phyloP scores from a whole-genome alignment of 768 basidiomycete genomes.

The Phylloporus arenicola region DNA sequence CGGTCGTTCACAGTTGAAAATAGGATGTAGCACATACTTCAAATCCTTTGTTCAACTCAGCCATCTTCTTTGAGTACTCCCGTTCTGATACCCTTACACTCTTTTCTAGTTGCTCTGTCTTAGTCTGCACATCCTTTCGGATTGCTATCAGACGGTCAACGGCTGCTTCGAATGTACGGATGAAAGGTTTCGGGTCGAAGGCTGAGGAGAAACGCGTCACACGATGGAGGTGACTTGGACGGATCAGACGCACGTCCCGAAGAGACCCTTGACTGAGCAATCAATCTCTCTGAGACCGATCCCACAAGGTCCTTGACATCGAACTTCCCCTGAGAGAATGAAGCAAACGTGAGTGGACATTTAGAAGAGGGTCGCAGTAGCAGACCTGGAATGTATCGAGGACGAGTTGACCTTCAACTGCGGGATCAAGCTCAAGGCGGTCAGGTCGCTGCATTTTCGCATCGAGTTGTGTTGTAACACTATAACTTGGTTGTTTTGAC shows the following conservation, averaged over 20 bases:
- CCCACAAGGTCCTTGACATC: conserved; percentile 88
- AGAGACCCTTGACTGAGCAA: conserved; percentile 75
- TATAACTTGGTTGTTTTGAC: conserved; percentile 22
- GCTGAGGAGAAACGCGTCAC: conserved; percentile 42
- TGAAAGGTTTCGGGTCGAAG: conserved; percentile 93
- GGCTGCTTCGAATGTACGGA: conserved; percentile 85
- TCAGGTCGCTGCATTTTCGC: conserved; percentile 23
- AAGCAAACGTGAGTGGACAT: conserved; percentile 7
- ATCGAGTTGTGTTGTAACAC: not conserved
- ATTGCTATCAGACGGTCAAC: conserved; percentile 84
- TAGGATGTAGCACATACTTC: conserved; percentile 53
- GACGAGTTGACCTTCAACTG: conserved; percentile 48
- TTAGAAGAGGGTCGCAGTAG: not conserved
- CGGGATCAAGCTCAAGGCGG: conserved; percentile 41
- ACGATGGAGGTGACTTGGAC: not conserved
- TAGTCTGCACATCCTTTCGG: conserved; percentile 83
- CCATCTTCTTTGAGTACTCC: conserved; percentile 91
- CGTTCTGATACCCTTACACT: conserved; percentile 82
- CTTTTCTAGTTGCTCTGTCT: conserved; percentile 90
- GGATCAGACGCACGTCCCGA: conserved; percentile 65
- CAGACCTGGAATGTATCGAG: conserved; percentile 53
- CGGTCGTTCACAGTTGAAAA: not conserved
- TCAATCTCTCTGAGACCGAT: conserved; percentile 81
- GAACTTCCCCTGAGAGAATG: conserved; percentile 70
- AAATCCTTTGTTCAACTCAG: conserved; percentile 89